Percentiles rank a stretch among this genome's conserved stretches.
These are phyloP conservation scores for Triangularia setosa DNA, from an alignment of 2,329 filamentous ascomycete species.

Conservation along the genomic window DNA sequence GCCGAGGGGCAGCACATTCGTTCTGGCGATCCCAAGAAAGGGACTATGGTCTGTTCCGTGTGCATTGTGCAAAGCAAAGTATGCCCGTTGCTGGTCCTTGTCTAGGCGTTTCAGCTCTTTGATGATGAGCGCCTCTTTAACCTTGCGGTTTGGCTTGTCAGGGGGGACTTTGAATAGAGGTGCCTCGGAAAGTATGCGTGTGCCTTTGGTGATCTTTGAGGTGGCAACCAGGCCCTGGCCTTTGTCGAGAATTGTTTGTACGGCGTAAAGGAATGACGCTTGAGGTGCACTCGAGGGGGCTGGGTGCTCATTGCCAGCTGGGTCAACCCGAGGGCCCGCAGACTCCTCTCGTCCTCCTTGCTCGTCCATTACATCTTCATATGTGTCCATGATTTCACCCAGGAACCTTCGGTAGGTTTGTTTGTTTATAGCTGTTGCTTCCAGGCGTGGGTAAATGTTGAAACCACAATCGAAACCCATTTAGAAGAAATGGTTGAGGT, in stretches of 20 bases:
- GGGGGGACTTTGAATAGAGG: slow-evolving; percentile 5
- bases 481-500: too few relatives aligned
- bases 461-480: too few relatives aligned
- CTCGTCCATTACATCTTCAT: too few relatives aligned
- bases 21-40: background rate
- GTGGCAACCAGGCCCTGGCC: slow-evolving; percentile 10
- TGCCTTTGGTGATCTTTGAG: slow-evolving; percentile 14
- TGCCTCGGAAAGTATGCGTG: slow-evolving; percentile 12
- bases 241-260: background rate
- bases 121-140: background rate
- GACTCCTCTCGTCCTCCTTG: too few relatives aligned
- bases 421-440: too few relatives aligned
- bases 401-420: too few relatives aligned
- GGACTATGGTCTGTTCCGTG: background rate
- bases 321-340: too few relatives aligned
- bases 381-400: too few relatives aligned
- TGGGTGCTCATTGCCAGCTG: too few relatives aligned
- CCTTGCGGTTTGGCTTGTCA: background rate
- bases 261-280: too few relatives aligned
- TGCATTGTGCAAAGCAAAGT: background rate
- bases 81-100: slow-evolving; percentile 7
- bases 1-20: background rate
- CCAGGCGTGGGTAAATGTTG: too few relatives aligned
- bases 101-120: background rate
- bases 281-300: too few relatives aligned